These are phyloP conservation scores for Colletotrichum tabaci DNA, from an alignment of 2,329 filamentous ascomycete genomes.

Conservation along the genomic window DNA sequence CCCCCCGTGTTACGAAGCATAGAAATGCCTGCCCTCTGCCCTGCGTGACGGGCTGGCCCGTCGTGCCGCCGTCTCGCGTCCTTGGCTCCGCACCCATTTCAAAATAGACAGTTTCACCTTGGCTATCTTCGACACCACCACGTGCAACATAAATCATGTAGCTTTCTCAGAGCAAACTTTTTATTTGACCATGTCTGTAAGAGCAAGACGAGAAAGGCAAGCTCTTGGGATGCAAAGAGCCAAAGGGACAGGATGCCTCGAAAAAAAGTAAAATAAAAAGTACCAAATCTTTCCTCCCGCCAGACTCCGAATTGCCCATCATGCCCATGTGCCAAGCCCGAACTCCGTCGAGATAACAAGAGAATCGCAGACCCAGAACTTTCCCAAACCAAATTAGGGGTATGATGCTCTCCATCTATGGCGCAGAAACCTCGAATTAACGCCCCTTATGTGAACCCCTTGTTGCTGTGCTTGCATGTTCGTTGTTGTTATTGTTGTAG, in stretches of 20 bases:
- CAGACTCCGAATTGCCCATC: conserved; percentile 38
- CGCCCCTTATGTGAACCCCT: conserved; percentile 34
- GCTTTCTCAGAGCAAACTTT: background rate
- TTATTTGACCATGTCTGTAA: conserved; percentile 29
- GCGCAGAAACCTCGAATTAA: conserved; percentile 32
- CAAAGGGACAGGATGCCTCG: conserved; percentile 22
- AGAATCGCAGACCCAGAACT: conserved; percentile 33
- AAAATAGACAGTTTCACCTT: background rate
- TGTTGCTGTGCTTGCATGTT: conserved; percentile 40
- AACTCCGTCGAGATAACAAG: conserved; percentile 33
- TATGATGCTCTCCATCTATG: conserved; percentile 42
- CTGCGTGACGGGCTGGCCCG: background rate
- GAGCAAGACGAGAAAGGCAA: conserved; percentile 9
- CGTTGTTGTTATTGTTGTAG: conserved; percentile 36
- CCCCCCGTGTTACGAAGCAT: background rate
- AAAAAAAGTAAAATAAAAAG: background rate
- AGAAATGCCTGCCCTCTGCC: background rate
- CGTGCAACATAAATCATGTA: too few species aligned
- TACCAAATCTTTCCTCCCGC: conserved; percentile 25
- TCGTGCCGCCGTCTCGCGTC: background rate
- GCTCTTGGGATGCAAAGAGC: conserved; percentile 16
- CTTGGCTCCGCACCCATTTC: background rate
- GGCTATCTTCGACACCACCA: background rate
- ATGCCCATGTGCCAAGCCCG: conserved; percentile 21
- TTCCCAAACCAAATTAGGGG: conserved; percentile 41